Evolutionary conservation across 2,329 filamentous ascomycete species (phyloP), one percentile per base, ranked within the genome.

Genomic region (Ceratocystis papillata): DNA sequence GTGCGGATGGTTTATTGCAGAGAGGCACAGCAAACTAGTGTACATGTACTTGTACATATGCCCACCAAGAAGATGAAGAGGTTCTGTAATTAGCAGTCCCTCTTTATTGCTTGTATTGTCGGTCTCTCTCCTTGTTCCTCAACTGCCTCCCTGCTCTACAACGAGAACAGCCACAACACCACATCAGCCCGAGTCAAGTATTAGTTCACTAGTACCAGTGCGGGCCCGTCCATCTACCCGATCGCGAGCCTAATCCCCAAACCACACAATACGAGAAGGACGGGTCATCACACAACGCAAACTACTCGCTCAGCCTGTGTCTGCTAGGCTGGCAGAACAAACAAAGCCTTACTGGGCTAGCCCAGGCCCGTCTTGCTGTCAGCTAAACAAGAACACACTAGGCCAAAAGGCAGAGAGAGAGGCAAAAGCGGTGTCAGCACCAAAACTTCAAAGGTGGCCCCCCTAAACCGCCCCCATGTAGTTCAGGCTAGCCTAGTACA

Each of bases 201-300:
- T 41, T 41, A 41, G 12, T 2, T 41, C 37, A 41, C 37, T 41
- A 41, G 37, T 15, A 15, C 37, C 10, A 41, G 37, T 41, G 37
- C 37, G 10, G 12, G 4, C 33, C 33, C 33, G 33, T 50, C 15
- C 7, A 20, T 50, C 46, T 50, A 8, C 22, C 8, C 22, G 15
- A 22, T 50, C n/a, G n/a, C 22, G 6, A 48, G 5, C 17, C 20
- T n/a, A 48, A n/a, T 22, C 46, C 46, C 46, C 20, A n/a, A n/a
- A 22, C 48, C n/a, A 12, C n/a, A 12, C 48, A 41, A 59, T 59
- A 59, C 55, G 55, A 59, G 55, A 37, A 17, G 28, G 25, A 59
- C 55, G 17, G 55, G 25, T 59, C 28, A n/a, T 59, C 55, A 22
- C 20, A 7, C 17, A 25, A 20, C 55, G 17, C 55, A 59, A 41